Evolutionary conservation across 1,284 basidiomycete species (phyloP).

Genomic region (Ustilago trichophora): DNA sequence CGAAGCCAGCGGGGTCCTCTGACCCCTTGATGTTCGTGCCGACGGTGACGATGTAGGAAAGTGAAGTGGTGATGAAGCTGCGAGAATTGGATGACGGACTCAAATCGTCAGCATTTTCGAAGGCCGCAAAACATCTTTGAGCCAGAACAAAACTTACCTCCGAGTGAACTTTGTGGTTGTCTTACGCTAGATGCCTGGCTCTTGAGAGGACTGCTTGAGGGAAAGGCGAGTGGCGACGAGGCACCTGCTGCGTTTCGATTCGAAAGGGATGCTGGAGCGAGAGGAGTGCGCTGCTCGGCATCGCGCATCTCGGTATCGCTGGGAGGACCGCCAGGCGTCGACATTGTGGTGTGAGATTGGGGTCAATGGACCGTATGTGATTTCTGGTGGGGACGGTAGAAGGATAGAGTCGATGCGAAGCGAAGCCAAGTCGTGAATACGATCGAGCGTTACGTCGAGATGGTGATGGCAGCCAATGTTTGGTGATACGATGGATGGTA

Average conservation of each 20-base stretch:
- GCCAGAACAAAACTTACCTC: conserved; percentile 19
- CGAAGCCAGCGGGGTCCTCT: conserved; percentile 35
- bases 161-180: conserved; percentile 32
- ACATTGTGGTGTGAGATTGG: conserved; percentile 26
- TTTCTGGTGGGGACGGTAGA: too few species aligned
- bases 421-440: too few species aligned
- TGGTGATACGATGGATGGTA: too few species aligned
- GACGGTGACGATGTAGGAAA: conserved; percentile 63
- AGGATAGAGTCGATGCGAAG: not conserved
- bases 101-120: not conserved
- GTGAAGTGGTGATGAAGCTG: conserved; percentile 57
- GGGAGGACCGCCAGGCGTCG: conserved; percentile 40
- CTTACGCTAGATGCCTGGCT: conserved; percentile 30
- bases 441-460: too few species aligned
- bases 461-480: too few species aligned
- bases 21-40: conserved; percentile 41
- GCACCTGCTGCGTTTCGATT: conserved; percentile 31
- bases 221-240: conserved; percentile 57
- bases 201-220: conserved; percentile 60
- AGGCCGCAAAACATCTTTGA: not conserved
- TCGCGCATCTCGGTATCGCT: conserved; percentile 47
- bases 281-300: conserved; percentile 39
- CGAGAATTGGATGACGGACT: not conserved
- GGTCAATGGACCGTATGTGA: not conserved
- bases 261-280: conserved; percentile 37